Conservation (phyloP, 1,139 yeast genomes). For the Scheffersomyces segobiensis region DNA sequence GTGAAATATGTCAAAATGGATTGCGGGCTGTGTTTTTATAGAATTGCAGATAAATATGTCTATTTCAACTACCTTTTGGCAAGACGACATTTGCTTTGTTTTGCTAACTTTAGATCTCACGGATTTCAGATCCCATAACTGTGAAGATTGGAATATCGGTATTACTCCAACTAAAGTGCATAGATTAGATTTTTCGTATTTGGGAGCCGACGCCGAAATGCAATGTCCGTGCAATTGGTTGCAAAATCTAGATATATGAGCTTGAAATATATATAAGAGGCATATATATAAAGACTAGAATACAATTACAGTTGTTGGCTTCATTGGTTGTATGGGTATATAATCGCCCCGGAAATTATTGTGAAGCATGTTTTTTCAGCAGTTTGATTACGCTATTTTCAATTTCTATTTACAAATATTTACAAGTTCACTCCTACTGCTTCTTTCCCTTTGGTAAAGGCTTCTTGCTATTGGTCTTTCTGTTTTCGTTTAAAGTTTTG, state of each 20-base stretch:
- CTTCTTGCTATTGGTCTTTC: neutral
- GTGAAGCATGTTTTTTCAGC: too few species aligned
- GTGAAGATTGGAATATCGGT: neutral
- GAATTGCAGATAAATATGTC: neutral
- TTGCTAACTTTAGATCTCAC: neutral
- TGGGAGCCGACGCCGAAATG: neutral
- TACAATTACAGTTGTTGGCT: too few species aligned
- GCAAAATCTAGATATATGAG: neutral
- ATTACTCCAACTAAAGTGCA: neutral
- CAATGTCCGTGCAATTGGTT: neutral
- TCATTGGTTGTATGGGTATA: too few species aligned
- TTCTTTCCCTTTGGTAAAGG: neutral
- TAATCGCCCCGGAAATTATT: too few species aligned
- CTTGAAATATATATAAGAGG: neutral
- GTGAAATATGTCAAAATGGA: neutral
- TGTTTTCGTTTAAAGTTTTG: neutral
- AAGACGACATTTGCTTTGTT: neutral
- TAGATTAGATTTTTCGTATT: too few species aligned
- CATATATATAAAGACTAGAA: too few species aligned
- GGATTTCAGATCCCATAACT: neutral
- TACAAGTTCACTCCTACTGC: neutral
- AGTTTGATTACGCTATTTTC: neutral
- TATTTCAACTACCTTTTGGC: neutral
- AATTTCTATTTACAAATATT: neutral
- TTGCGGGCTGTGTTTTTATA: neutral